These are phyloP conservation scores for Mimosa pudica DNA, from an alignment of 306 rosid genomes.

Conservation along the genomic window DNA sequence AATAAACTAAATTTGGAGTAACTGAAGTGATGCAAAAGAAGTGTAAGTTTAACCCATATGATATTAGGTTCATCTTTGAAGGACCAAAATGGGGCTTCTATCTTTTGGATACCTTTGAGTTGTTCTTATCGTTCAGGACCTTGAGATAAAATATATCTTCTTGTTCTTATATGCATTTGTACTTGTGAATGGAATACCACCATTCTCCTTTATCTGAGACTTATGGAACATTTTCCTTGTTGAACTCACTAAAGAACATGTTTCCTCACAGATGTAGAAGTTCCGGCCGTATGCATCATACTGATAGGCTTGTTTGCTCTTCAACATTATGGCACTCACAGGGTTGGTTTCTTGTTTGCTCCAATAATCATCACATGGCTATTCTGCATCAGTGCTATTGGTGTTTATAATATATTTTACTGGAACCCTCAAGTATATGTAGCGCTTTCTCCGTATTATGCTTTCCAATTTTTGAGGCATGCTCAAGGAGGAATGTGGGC, in stretches of 20 bases:
- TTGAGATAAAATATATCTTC: background rate
- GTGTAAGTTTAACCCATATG: background rate
- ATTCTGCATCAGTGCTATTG: slow-evolving; percentile 76
- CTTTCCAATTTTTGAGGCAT: slow-evolving; percentile 63
- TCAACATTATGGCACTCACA: slow-evolving; percentile 95
- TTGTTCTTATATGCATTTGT: slow-evolving; percentile 23
- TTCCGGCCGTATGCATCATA: slow-evolving; percentile 82
- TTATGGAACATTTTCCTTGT: slow-evolving; percentile 19
- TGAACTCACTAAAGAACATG: slow-evolving; percentile 32
- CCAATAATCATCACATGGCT: slow-evolving; percentile 88
- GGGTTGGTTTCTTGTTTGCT: slow-evolving; percentile 91
- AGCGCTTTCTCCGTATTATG: slow-evolving; percentile 85
- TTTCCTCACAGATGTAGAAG: slow-evolving; percentile 69
- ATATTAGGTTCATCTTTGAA: background rate
- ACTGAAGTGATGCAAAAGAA: background rate
- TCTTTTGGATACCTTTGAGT: slow-evolving; percentile 3
- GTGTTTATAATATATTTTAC: slow-evolving; percentile 77
- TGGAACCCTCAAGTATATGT: slow-evolving; percentile 71
- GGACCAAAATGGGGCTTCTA: background rate
- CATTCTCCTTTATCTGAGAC: slow-evolving; percentile 27
- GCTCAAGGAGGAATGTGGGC: slow-evolving; percentile 76
- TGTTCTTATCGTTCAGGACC: slow-evolving; percentile 28
- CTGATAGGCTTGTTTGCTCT: slow-evolving; percentile 85
- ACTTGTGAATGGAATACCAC: slow-evolving; percentile 15
- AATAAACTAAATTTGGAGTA: background rate